Evolutionary conservation across 202 grass and related monocot species (phyloP).

Genomic region (Panicum virgatum): DNA sequence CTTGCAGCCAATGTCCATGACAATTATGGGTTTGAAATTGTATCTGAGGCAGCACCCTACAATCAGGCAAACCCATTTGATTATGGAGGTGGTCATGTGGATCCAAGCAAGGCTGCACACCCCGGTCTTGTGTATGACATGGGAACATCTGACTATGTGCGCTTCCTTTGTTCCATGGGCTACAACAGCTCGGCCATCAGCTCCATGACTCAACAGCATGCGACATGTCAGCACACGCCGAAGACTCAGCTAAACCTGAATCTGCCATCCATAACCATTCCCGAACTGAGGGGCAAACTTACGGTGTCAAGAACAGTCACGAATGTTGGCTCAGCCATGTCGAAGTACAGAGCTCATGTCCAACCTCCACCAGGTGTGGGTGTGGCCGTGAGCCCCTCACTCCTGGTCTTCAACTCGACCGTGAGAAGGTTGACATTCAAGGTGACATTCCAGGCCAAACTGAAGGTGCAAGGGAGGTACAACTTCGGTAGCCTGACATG

Average conservation of each 20-base stretch:
- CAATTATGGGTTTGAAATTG: slow-evolving; percentile 62
- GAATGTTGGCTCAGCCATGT: slow-evolving; percentile 66
- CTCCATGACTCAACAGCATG: slow-evolving; percentile 54
- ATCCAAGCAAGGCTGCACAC: slow-evolving; percentile 76
- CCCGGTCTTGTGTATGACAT: slow-evolving; percentile 88
- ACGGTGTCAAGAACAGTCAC: slow-evolving; percentile 82
- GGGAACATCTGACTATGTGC: slow-evolving; percentile 58
- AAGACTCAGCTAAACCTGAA: slow-evolving; percentile 73
- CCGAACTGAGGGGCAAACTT: slow-evolving; percentile 55
- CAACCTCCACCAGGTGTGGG: slow-evolving; percentile 69
- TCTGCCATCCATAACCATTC: slow-evolving; percentile 75
- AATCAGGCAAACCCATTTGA: slow-evolving; percentile 82
- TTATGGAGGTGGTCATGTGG: slow-evolving; percentile 83
- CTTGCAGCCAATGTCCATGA: slow-evolving; percentile 59
- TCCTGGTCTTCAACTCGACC: slow-evolving; percentile 67
- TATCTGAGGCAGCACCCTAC: slow-evolving; percentile 76
- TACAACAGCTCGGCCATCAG: slow-evolving; percentile 78
- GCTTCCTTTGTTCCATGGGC: slow-evolving; percentile 89
- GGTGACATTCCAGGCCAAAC: slow-evolving; percentile 59
- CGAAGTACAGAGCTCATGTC: slow-evolving; percentile 58
- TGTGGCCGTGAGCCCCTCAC: slow-evolving; percentile 55
- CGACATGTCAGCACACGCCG: slow-evolving; percentile 44
- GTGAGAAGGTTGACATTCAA: slow-evolving; percentile 55
- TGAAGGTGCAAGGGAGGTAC: slow-evolving; percentile 80
- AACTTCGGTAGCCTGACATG: slow-evolving; percentile 85